Percentiles rank a stretch among this genome's conserved stretches.
phyloP scores from a whole-genome alignment of 2,329 filamentous ascomycete genomes.

The Trichophyton schoenleinii region DNA sequence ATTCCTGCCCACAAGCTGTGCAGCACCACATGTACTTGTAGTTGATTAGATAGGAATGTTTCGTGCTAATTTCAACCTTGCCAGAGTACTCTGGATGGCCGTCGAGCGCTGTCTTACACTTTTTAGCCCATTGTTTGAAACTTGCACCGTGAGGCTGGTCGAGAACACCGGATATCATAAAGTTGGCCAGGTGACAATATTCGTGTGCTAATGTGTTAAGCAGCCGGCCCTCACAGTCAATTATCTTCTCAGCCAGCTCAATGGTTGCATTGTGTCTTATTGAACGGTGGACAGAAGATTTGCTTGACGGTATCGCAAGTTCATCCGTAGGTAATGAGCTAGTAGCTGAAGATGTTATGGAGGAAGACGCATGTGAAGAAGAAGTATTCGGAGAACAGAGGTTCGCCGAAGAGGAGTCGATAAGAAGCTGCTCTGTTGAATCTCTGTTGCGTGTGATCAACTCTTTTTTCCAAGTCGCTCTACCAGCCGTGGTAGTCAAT shows the following conservation, averaged over 20 bases:
- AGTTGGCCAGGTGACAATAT: slow-evolving; percentile 87
- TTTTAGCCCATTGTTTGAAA: slow-evolving; percentile 59
- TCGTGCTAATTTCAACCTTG: slow-evolving; percentile 67
- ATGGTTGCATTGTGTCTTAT: slow-evolving; percentile 56
- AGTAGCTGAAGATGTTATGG: background rate
- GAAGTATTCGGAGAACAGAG: background rate
- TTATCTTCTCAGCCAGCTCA: slow-evolving; percentile 79
- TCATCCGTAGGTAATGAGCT: background rate
- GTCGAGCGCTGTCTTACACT: slow-evolving; percentile 27
- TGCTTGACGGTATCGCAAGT: background rate
- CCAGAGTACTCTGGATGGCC: slow-evolving; percentile 46
- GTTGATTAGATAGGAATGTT: slow-evolving; percentile 78
- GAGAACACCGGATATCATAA: slow-evolving; percentile 66
- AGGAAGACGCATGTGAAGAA: slow-evolving; percentile 11
- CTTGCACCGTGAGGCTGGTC: slow-evolving; percentile 70
- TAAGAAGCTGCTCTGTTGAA: background rate
- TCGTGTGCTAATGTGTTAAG: slow-evolving; percentile 92
- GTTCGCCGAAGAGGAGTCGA: slow-evolving; percentile 3
- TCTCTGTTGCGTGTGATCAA: slow-evolving; percentile 12
- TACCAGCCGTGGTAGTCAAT: slow-evolving; percentile 49
- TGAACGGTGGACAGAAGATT: background rate
- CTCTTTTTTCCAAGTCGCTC: slow-evolving; percentile 59
- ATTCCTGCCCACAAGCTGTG: slow-evolving; percentile 53
- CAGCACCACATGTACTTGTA: slow-evolving; percentile 90
- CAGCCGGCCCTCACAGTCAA: slow-evolving; percentile 62